Percentiles rank a stretch among this genome's conserved stretches.
These are phyloP conservation scores for Aspergillus diversus DNA, from an alignment of 495 filamentous ascomycete genomes.

Conservation along the genomic window DNA sequence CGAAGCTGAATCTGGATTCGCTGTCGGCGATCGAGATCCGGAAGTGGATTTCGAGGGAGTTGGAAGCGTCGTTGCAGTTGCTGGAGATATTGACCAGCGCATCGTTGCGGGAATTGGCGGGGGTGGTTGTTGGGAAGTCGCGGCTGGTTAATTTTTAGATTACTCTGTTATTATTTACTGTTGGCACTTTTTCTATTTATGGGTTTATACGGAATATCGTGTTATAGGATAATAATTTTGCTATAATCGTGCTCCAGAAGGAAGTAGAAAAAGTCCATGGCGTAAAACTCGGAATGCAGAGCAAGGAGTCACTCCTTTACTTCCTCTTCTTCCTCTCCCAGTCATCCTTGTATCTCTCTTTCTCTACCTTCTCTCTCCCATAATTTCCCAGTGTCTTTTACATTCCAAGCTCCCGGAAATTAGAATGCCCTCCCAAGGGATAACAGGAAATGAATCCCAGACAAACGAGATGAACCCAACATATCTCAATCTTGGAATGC, in stretches of 20 bases:
- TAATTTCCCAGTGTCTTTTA: no score
- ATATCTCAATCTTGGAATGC: background rate
- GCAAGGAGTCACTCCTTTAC: background rate
- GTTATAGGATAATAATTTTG: no score
- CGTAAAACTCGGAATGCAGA: no score
- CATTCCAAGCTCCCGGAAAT: no score
- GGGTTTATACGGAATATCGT: background rate
- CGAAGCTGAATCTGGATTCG: background rate
- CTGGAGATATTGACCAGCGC: background rate
- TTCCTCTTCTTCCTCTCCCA: background rate
- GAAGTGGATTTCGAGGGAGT: constrained; percentile 4
- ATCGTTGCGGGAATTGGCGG: background rate
- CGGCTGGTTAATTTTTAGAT: background rate
- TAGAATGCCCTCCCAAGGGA: background rate
- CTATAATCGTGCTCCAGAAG: no score
- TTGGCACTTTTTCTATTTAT: no score
- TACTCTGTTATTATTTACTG: no score
- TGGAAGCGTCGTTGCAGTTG: background rate
- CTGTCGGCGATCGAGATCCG: constrained; percentile 3
- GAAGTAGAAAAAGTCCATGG: no score
- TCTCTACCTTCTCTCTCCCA: background rate
- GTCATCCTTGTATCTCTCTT: background rate
- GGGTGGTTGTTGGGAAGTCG: background rate
- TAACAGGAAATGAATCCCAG: background rate
- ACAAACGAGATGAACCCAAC: background rate